Evolutionary conservation across 257 asterid genomes (phyloP).

Genomic region (Fraxinus americana): DNA sequence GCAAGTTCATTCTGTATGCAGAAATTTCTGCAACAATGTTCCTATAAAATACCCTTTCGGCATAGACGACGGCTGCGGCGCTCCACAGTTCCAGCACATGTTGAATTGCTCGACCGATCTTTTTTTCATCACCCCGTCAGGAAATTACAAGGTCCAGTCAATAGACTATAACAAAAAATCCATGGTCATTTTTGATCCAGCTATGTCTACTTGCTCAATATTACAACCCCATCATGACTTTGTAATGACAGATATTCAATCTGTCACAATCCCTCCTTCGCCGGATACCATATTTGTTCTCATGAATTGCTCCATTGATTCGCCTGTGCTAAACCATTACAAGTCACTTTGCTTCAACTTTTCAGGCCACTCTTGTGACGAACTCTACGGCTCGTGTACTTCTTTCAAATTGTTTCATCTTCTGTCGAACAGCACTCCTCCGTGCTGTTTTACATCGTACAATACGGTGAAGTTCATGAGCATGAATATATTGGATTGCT

Average conservation of each 20-base stretch:
- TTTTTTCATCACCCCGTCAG: constrained; percentile 83
- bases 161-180: constrained; percentile 58
- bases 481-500: constrained; percentile 83
- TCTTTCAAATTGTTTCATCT: constrained; percentile 74
- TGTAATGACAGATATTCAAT: constrained; percentile 68
- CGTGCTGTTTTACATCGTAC: constrained; percentile 82
- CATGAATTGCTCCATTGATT: constrained; percentile 81
- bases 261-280: constrained; percentile 73
- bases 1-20: constrained; percentile 44
- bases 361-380: constrained; percentile 85
- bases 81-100: constrained; percentile 65
- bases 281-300: constrained; percentile 83
- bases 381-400: constrained; percentile 70
- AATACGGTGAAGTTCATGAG: constrained; percentile 77
- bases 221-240: constrained; percentile 92
- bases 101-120: constrained; percentile 76
- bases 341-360: constrained; percentile 67
- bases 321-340: constrained; percentile 86
- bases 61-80: constrained; percentile 92
- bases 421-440: constrained; percentile 55
- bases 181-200: constrained; percentile 62
- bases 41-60: constrained; percentile 78
- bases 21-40: constrained; percentile 71
- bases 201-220: constrained; percentile 93
- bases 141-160: constrained; percentile 72